Percentiles rank a stretch among this genome's conserved stretches.
phyloP scores from a whole-genome alignment of 2,329 filamentous ascomycete species.

The Exophiala lecanii-corni region DNA sequence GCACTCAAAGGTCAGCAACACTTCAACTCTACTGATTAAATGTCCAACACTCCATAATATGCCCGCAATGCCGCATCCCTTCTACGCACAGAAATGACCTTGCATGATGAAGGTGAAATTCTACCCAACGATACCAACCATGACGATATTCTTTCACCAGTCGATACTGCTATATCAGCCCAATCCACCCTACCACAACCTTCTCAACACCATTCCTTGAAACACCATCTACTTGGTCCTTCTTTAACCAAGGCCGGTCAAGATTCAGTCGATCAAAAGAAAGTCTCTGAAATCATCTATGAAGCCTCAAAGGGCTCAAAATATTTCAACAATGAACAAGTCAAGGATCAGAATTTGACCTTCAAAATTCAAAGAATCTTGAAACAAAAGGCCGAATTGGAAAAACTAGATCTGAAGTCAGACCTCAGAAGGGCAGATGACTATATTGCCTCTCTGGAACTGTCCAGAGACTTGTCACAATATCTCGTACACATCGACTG shows the following conservation, averaged over 20 bases:
- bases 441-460: conserved; percentile 73
- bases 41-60: too few relatives aligned
- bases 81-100: conserved; percentile 13
- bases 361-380: conserved; percentile 79
- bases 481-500: conserved; percentile 89
- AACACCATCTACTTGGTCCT: conserved; percentile 84
- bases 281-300: conserved; percentile 95
- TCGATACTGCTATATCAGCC: too few relatives aligned
- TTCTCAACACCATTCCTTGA: conserved; percentile 60
- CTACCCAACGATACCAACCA: conserved; percentile 3
- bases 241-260: conserved; percentile 93
- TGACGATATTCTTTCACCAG: too few relatives aligned
- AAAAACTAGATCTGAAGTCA: conserved; percentile 67
- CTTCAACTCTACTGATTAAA: too few relatives aligned
- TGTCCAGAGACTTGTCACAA: conserved; percentile 74
- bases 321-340: conserved; percentile 88
- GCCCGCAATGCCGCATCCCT: conserved; percentile 8
- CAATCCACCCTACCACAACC: conserved; percentile 9
- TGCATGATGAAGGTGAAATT: conserved; percentile 10
- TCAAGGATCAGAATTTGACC: conserved; percentile 74
- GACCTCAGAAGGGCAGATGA: conserved; percentile 76
- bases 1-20: too few relatives aligned
- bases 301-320: conserved; percentile 95
- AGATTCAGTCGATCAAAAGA: conserved; percentile 85
- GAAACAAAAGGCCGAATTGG: conserved; percentile 67